These are phyloP conservation scores for Chenopodium suecicum DNA, from an alignment of 148 eudicot species.

Conservation along the genomic window DNA sequence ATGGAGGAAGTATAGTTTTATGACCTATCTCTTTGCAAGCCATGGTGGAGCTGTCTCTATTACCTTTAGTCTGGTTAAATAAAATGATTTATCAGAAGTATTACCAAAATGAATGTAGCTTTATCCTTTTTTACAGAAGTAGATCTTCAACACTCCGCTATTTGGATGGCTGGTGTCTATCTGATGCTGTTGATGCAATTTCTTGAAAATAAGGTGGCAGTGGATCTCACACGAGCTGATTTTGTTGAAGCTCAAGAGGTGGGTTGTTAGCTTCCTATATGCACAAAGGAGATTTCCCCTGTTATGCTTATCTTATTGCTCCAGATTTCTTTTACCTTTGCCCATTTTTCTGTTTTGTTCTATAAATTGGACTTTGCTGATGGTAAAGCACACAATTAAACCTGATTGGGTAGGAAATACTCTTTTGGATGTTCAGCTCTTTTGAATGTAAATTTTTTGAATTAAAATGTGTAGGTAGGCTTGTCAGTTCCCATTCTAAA, in stretches of 20 bases:
- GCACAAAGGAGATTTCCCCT: background rate
- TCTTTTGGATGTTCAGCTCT: background rate
- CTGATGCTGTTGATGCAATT: slow-evolving; percentile 94
- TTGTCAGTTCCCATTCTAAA: background rate
- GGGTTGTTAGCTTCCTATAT: slow-evolving; percentile 28
- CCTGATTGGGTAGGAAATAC: background rate
- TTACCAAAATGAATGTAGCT: background rate
- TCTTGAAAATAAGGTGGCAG: slow-evolving; percentile 90
- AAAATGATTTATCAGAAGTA: background rate
- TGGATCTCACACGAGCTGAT: slow-evolving; percentile 90
- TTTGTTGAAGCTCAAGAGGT: slow-evolving; percentile 99
- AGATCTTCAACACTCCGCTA: slow-evolving; percentile 86
- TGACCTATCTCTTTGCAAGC: background rate
- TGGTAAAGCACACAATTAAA: background rate
- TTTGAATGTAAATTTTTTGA: too few species aligned
- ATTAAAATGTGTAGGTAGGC: background rate
- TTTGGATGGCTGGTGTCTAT: slow-evolving; percentile 95
- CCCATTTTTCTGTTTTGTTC: background rate
- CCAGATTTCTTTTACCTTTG: background rate
- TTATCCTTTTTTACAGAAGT: slow-evolving; percentile 59
- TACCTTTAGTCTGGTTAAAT: background rate
- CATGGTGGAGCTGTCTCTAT: background rate
- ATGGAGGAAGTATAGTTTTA: background rate
- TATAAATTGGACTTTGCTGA: background rate
- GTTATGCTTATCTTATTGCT: background rate